Evolutionary conservation across 495 filamentous ascomycete genomes (phyloP).

Genomic region (Elaphomyces granulatus): DNA sequence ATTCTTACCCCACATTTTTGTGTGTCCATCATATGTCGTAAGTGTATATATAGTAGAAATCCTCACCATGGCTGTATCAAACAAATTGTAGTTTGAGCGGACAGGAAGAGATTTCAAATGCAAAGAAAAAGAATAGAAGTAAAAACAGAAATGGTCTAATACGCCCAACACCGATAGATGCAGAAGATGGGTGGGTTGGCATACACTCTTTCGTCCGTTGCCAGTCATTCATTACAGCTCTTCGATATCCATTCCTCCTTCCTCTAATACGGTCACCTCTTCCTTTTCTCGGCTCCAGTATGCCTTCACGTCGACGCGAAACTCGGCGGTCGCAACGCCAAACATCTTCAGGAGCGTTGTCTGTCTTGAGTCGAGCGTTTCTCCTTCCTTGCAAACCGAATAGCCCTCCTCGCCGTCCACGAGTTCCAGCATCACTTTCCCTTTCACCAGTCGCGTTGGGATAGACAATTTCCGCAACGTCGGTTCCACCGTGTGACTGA

Average conservation of each 20-base stretch:
- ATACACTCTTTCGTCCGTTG: too few species aligned
- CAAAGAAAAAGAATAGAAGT: too few species aligned
- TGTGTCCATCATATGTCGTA: too few species aligned
- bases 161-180: too few species aligned
- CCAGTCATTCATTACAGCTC: too few species aligned
- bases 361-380: constrained; percentile 73
- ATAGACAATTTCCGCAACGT: constrained; percentile 74
- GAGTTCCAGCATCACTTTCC: constrained; percentile 68
- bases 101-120: too few species aligned
- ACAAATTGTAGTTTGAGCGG: too few species aligned
- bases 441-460: constrained; percentile 75
- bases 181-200: too few species aligned
- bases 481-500: constrained; percentile 77
- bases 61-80: too few species aligned
- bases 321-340: constrained; percentile 76
- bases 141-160: too few species aligned
- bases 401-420: constrained; percentile 54
- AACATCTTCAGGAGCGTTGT: constrained; percentile 91
- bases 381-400: constrained; percentile 64
- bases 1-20: too few species aligned
- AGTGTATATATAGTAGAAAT: too few species aligned
- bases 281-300: constrained; percentile 31
- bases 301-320: constrained; percentile 62
- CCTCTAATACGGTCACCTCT: constrained; percentile 28
- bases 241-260: constrained; percentile 28